phyloP scores from a whole-genome alignment of 73 alveolate species.

The Symbiodinium natans region DNA sequence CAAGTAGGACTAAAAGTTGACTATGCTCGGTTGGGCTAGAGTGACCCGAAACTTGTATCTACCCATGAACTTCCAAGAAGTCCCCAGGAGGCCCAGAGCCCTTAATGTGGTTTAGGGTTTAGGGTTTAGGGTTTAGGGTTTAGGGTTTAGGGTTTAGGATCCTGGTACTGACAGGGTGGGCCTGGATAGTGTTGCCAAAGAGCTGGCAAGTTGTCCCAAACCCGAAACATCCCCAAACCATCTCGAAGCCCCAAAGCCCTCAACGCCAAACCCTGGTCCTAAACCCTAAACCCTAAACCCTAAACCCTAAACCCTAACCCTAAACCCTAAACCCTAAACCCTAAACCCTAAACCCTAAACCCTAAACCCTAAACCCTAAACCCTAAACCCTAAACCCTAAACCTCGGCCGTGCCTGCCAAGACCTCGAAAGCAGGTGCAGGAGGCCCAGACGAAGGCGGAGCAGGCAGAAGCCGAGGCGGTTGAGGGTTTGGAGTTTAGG shows the following conservation, averaged over 20 bases:
- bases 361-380: no score
- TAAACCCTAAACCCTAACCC: no score
- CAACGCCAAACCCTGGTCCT: neutral
- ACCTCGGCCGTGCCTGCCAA: no score
- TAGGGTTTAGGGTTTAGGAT: no score
- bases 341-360: neutral
- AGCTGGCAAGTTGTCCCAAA: neutral
- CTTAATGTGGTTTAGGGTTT: neutral
- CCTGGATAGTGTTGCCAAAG: neutral
- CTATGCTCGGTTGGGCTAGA: neutral
- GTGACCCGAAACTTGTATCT: no score
- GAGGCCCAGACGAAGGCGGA: conserved; percentile 6
- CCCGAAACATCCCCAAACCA: no score
- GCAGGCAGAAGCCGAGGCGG: conserved; percentile 41
- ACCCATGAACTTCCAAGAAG: no score
- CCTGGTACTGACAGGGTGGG: no score
- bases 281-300: no score
- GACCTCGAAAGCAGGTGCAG: conserved; percentile 6
- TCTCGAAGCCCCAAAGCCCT: neutral
- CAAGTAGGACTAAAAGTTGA: neutral
- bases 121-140: neutral
- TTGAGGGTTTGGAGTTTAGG: neutral
- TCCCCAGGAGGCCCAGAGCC: no score
- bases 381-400: no score
- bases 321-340: neutral